These are phyloP conservation scores for Rhynchospora pubera DNA, from an alignment of 176 grass and related monocot species.

Conservation along the genomic window DNA sequence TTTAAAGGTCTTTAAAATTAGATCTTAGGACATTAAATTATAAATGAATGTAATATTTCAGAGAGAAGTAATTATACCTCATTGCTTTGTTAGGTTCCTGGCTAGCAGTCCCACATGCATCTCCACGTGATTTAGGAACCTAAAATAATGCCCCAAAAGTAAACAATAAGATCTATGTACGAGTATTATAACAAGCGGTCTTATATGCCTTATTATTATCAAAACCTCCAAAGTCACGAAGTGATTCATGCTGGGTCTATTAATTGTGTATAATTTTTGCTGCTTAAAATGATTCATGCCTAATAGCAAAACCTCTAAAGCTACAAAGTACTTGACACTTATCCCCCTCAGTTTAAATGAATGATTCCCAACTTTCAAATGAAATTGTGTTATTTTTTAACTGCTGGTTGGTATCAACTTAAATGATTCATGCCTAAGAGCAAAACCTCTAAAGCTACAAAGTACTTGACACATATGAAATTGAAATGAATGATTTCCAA, in stretches of 20 bases:
- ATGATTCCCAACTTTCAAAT: too few relatives aligned
- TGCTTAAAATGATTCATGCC: too few relatives aligned
- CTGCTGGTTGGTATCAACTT: too few relatives aligned
- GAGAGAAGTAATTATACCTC: conserved; percentile 24
- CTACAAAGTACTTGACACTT: too few relatives aligned
- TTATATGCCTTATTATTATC: not conserved
- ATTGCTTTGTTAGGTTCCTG: conserved; percentile 4
- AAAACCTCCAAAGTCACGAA: not conserved
- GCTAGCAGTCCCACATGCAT: not conserved
- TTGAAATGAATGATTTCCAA: too few relatives aligned
- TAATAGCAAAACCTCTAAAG: too few relatives aligned
- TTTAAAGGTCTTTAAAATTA: conserved; percentile 4
- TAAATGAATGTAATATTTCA: not conserved
- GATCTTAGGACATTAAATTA: conserved; percentile 1
- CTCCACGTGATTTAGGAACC: conserved; percentile 2
- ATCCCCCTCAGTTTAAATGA: too few relatives aligned
- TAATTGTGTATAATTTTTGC: too few relatives aligned
- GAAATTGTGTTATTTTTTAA: too few relatives aligned
- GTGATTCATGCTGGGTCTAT: not conserved
- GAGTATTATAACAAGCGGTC: not conserved
- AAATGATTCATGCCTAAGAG: too few relatives aligned
- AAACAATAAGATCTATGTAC: not conserved
- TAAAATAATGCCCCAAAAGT: not conserved
- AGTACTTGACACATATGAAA: too few relatives aligned
- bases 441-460: too few relatives aligned